Base-by-base conservation (phyloP, 305 asterid genomes). In the Rubia tinctorum region DNA sequence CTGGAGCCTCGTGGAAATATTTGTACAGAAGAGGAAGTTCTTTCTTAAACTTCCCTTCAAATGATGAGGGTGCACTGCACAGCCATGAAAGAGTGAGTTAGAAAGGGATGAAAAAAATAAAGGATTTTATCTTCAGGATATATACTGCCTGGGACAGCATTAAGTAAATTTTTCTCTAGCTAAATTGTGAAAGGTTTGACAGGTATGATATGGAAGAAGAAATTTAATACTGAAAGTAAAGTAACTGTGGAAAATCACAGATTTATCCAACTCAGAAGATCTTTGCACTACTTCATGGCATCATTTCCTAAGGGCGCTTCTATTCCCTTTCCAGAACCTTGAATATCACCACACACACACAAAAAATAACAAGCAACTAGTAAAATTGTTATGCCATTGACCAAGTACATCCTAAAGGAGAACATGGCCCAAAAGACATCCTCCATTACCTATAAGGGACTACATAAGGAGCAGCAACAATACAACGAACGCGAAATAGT, bases 391-490 rank as follows among this genome's bases (percentile, higher is more conserved):
- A 43, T 9, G 45, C 45, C 25, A 14, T 25, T 60, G 23, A 4
- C 37, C 40, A 17, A 72, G 40, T 34, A 37, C 13, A 43, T 2
- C 58, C 58, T 22, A 37, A 8, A 68, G 20, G 34, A n/a, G n/a
- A n/a, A n/a, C n/a, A 20, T 10, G 17, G 17, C 12, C 37, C 12
- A 34, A 6, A 40, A 53, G 23, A 40, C 37, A 25, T 69, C 42
- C 42, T 69, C 42, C 51, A 39, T 47, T 83, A 91, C 99, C 99
- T 88, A 83, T 94, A 94, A 60, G 99, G 99, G 75, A 91, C 95
- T 22, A 91, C 95, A 85, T 91, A 94, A 63, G 99, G 97, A 84
- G 99, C 95, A 80, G 91, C 92, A 79, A 90, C 92, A 80, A 87
- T 80, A 84, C 99, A 94, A 59, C 59, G 88, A 67, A 94, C 83